Percentiles rank a stretch among this genome's conserved stretches.
Conservation (phyloP, 306 rosid genomes). For the Quercus variabilis region DNA sequence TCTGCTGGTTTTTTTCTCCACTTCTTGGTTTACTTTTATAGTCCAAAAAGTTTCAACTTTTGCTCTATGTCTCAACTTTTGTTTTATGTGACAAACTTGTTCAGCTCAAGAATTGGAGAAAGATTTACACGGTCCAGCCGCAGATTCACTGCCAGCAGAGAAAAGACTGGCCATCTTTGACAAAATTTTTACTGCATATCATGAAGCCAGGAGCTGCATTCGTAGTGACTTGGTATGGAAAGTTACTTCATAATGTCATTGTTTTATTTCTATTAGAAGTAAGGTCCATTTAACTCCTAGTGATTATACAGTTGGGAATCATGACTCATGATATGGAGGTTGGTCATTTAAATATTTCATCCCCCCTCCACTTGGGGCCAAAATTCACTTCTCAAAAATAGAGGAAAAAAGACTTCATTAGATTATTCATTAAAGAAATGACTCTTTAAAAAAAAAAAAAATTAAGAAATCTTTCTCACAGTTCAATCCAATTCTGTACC, state of each 20-base stretch:
- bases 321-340: too few relatives aligned
- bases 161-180: conserved; percentile 79
- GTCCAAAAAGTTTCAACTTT: conserved; percentile 45
- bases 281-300: not conserved
- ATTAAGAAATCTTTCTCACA: too few relatives aligned
- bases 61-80: too few relatives aligned
- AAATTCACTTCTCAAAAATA: not conserved
- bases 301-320: too few relatives aligned
- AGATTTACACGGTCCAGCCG: too few relatives aligned
- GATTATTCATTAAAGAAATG: too few relatives aligned
- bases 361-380: too few relatives aligned
- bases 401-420: not conserved
- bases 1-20: not conserved
- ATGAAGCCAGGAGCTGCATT: conserved; percentile 87
- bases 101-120: too few relatives aligned
- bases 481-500: not conserved
- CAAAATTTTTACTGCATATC: conserved; percentile 91
- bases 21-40: not conserved
- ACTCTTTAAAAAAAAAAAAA: too few relatives aligned
- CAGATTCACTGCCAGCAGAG: too few relatives aligned
- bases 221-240: conserved; percentile 90
- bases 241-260: conserved; percentile 19
- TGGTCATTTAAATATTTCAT: too few relatives aligned
- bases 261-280: conserved; percentile 10
- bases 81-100: too few relatives aligned